phyloP scores from a whole-genome alignment of 805 yeast species.

The Naumovozyma dairenensis region DNA sequence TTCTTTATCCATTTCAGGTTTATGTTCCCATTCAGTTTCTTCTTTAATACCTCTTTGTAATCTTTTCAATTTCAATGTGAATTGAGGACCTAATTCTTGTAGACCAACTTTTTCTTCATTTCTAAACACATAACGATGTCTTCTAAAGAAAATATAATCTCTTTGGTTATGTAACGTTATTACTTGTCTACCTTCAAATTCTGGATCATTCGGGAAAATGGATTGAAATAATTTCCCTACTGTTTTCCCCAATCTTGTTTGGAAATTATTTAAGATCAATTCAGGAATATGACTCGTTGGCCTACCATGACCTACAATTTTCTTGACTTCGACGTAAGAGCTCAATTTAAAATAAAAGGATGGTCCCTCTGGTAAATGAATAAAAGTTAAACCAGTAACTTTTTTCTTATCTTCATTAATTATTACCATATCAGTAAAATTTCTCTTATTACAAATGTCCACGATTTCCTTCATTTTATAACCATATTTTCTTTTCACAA shows the following conservation, averaged over 20 bases:
- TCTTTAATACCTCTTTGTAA: conserved; percentile 86
- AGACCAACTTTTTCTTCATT: conserved; percentile 89
- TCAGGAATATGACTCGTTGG: conserved; percentile 91
- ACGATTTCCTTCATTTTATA: conserved; percentile 83
- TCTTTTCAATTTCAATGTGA: conserved; percentile 79
- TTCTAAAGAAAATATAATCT: conserved; percentile 88
- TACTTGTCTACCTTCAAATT: conserved; percentile 90
- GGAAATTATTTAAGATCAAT: conserved; percentile 81
- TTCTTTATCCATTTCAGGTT: conserved; percentile 93
- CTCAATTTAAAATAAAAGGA: conserved; percentile 83
- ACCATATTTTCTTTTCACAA: conserved; percentile 79
- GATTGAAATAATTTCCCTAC: conserved; percentile 89
- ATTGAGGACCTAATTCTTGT: conserved; percentile 95
- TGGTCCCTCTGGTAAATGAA: conserved; percentile 93
- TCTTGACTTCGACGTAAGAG: conserved; percentile 64
- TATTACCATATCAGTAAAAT: conserved; percentile 77
- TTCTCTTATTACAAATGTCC: conserved; percentile 68
- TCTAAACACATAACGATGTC: conserved; percentile 84
- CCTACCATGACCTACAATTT: conserved; percentile 79
- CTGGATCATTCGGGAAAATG: conserved; percentile 86
- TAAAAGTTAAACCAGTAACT: conserved; percentile 85
- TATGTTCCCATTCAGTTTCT: conserved; percentile 93
- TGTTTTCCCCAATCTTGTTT: conserved; percentile 85
- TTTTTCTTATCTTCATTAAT: conserved; percentile 89
- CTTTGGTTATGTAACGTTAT: conserved; percentile 93